Percentiles rank a stretch among this genome's conserved stretches.
Evolutionary conservation across 768 basidiomycete genomes (phyloP).

Genomic region (Suillus clintonianus): DNA sequence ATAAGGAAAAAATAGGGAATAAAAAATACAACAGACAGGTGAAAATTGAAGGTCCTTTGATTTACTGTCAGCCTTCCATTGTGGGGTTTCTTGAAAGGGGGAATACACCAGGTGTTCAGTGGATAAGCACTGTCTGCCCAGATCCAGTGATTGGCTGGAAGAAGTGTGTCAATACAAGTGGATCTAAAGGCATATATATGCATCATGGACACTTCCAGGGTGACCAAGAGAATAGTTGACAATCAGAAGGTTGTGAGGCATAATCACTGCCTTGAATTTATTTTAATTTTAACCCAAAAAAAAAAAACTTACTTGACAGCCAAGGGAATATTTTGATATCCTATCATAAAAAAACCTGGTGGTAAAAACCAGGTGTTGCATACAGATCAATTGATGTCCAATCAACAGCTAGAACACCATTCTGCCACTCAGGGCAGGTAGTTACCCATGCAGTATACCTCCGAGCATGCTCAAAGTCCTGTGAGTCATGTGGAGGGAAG

Average conservation of each 20-base stretch:
- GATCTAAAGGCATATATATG: constrained; percentile 4
- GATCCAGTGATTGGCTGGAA: background rate
- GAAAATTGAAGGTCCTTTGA: constrained; percentile 16
- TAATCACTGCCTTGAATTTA: constrained; percentile 13
- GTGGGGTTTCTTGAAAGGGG: too few relatives aligned
- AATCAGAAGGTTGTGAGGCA: constrained; percentile 7
- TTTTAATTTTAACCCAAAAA: too few relatives aligned
- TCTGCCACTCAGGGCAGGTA: constrained; percentile 36
- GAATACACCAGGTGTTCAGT: too few relatives aligned
- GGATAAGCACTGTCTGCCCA: too few relatives aligned
- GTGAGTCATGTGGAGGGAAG: constrained; percentile 6
- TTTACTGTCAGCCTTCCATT: constrained; percentile 12
- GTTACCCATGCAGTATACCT: constrained; percentile 27
- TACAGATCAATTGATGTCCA: constrained; percentile 27
- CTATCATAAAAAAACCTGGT: constrained; percentile 15
- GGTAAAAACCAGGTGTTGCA: constrained; percentile 1
- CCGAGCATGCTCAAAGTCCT: constrained; percentile 25
- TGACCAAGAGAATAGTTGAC: constrained; percentile 7
- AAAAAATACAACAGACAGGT: background rate
- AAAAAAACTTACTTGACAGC: constrained; percentile 11
- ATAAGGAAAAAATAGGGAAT: constrained; percentile 3
- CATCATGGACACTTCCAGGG: constrained; percentile 9
- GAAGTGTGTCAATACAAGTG: too few relatives aligned
- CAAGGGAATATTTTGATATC: too few relatives aligned
- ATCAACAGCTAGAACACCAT: constrained; percentile 41